A percentile compares a stretch with the other conserved stretches of the same genome.
Conservation (phyloP, 2,329 filamentous ascomycete species). For the Xylaria sp. region DNA sequence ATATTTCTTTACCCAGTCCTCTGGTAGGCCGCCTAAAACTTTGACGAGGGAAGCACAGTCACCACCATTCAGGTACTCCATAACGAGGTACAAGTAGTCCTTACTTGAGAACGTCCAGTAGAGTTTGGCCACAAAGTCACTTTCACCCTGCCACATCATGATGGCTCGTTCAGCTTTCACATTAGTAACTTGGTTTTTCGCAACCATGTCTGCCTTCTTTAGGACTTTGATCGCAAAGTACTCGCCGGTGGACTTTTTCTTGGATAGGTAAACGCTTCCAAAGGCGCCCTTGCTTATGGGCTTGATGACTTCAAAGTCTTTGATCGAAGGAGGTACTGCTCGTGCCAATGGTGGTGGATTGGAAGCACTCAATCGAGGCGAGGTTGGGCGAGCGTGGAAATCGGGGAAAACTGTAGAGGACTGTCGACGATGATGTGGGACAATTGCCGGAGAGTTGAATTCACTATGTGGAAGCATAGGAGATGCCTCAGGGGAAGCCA, state of each 20-base stretch:
- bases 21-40: constrained; percentile 85
- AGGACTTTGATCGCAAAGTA: constrained; percentile 99
- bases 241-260: constrained; percentile 97
- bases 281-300: constrained; percentile 99
- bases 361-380: constrained; percentile 79
- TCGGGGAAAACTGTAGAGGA: constrained; percentile 88
- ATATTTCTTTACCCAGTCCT: constrained; percentile 99
- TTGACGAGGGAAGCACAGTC: constrained; percentile 98
- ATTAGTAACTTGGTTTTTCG: constrained; percentile 98
- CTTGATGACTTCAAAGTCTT: constrained; percentile 99
- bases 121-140: constrained; percentile 97
- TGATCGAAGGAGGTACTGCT: constrained; percentile 92
- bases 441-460: constrained; percentile 74
- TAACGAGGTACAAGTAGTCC: constrained; percentile 96
- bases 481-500: constrained; percentile 87
- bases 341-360: constrained; percentile 83
- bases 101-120: constrained; percentile 99
- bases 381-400: constrained; percentile 69
- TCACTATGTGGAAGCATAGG: constrained; percentile 85
- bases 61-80: constrained; percentile 98
- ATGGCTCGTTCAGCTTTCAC: constrained; percentile 98
- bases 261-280: constrained; percentile 95
- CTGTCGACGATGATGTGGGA: constrained; percentile 77
- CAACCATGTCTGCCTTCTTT: constrained; percentile 99
- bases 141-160: constrained; percentile 99